Evolutionary conservation across 495 filamentous ascomycete species (phyloP).

Genomic region (Penicillium canescens): DNA sequence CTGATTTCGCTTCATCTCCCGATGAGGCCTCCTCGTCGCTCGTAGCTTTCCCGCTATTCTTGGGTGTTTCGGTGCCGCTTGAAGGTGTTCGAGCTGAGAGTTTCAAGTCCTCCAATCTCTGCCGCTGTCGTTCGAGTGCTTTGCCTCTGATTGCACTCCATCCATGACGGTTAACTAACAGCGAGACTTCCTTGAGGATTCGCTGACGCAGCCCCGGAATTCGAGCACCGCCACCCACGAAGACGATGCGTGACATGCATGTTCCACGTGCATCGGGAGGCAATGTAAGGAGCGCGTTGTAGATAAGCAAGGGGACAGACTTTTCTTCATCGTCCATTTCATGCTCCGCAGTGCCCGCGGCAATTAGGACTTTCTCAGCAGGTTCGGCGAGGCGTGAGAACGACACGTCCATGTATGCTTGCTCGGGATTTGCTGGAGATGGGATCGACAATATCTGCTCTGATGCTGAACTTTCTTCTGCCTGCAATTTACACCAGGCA

Average conservation of each 20-base stretch:
- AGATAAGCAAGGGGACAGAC: constrained; percentile 71
- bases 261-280: constrained; percentile 78
- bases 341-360: constrained; percentile 45
- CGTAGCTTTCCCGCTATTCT: constrained; percentile 13
- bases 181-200: constrained; percentile 70
- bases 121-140: constrained; percentile 53
- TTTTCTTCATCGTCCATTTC: constrained; percentile 84
- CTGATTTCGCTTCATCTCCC: constrained; percentile 36
- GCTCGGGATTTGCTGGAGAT: constrained; percentile 40
- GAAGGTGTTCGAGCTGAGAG: constrained; percentile 30
- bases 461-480: constrained; percentile 1
- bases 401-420: constrained; percentile 52
- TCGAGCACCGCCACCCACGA: constrained; percentile 78
- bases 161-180: constrained; percentile 61
- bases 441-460: constrained; percentile 39
- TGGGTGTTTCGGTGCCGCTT: constrained; percentile 14
- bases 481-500: constrained; percentile 66
- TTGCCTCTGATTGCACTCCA: constrained; percentile 77
- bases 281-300: constrained; percentile 70
- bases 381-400: constrained; percentile 70
- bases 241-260: constrained; percentile 88
- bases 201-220: constrained; percentile 82
- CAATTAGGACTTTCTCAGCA: constrained; percentile 75
- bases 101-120: constrained; percentile 49
- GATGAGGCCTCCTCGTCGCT: constrained; percentile 33